Evolutionary conservation across 768 basidiomycete species (phyloP), one percentile per base, ranked within the genome.

Genomic region (Lanmaoa rubissima): DNA sequence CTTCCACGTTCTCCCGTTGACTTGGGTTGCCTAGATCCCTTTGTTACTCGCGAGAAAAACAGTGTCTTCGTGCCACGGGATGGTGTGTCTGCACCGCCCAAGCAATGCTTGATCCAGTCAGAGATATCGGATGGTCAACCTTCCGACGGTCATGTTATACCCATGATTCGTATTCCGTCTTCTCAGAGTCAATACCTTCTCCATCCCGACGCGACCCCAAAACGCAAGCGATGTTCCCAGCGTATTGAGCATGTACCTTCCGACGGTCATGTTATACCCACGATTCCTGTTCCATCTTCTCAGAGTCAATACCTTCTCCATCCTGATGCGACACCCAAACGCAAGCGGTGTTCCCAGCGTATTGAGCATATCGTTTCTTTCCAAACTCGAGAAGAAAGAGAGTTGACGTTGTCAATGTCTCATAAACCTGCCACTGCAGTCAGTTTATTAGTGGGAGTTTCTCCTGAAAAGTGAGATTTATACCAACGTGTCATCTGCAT

Each of bases 171-270:
- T 13, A 46, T 72, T 12, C 55, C 63, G 9, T 72, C 71, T 14
- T 72, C 71, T 43, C 71, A 72, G 44, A 72, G 71, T 36, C 71
- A 72, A 61, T 72, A 72, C 48, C 69, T 72, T 35, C 69, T 72
- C 34, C 62, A 61, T 34, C 32, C 43, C 26, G 71, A 72, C 45
- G 65, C 67, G 17, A 72, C 71, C 12, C 71, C 71, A 9, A 73
- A 66, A 39, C 68, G 77, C 74, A 64, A 74, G 61, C 64, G 73
- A 71, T 34, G 66, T 70, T 7, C 67, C 66, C 53, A 65, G 16
- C 36, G 7, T 35, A 19, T 31, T 0, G 67, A 63, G 13, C 40
- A 48, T 13, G 21, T 24, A 24, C 21, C 21, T 24, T 24, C 21
- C 21, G 21, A 45, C 21, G 44, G 21, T 26, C 57, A 43, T 46